Base-by-base conservation (phyloP, 2,329 filamentous ascomycete species). In the Pestalotiopsis fici region DNA sequence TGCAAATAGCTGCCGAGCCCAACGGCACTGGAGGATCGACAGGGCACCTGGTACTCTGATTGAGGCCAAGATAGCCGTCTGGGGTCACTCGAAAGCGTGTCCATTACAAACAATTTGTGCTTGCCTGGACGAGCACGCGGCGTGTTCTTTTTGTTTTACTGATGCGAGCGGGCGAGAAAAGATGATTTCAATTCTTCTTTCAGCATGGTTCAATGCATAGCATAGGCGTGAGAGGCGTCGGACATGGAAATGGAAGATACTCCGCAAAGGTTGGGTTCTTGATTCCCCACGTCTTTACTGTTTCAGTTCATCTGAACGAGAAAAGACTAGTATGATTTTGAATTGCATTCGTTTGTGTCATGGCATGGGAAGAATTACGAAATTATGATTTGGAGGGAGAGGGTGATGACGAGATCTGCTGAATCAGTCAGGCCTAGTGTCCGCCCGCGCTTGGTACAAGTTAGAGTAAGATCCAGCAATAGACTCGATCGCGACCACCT, bases 1-100 rank as follows among this genome's bases (percentile, higher is more conserved):
- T 83, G 71, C 81, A 82, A 69, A 76, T 79, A 57, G 77, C 79
- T 62, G 78, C 75, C 64, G 81, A 86, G 65, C 69, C 82, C 65
- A 79, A 81, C 70, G 80, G 81, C 3, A 54, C 43, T 12, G n/a
- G 43, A 37, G 56, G 43, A 50, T 50, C 18, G 27, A n/a, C 21
- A 21, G 35, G 57, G 55, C 43, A n/a, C 37, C 50, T 7, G 31
- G 27, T 25, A 12, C 28, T 35, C 5, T 35, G 31, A 54, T 23
- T 54, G 15, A 6, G 47, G 9, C 18, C 7, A 27, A 27, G 21
- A 27, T 23, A 15, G 21, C 4, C 5, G 11, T 25, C 21, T 57
- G 23, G 6, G 13, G 27, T 31, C 50, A 57, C 27, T 57, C 27
- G 23, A 12, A n/a, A 31, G n/a, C 11, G 12, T 12, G 23, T 13